phyloP scores from a whole-genome alignment of 2,329 filamentous ascomycete genomes.

The Fusarium sp. region DNA sequence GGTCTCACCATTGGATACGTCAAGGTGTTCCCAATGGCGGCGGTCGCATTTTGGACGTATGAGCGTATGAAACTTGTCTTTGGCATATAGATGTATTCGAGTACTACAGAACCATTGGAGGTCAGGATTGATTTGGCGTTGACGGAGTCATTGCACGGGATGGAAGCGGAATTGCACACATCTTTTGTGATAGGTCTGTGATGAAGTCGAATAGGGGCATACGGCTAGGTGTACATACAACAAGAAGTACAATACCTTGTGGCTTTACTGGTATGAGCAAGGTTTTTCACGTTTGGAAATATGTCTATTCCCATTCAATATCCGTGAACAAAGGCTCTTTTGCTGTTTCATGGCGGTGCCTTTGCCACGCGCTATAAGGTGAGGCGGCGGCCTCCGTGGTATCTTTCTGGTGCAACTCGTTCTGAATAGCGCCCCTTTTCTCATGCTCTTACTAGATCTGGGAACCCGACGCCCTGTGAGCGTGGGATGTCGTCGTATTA shows the following conservation, averaged over 20 bases:
- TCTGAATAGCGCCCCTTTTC: not conserved
- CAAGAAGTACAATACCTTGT: slow-evolving; percentile 1
- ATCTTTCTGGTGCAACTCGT: not conserved
- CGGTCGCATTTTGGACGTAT: slow-evolving; percentile 72
- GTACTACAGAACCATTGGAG: slow-evolving; percentile 1
- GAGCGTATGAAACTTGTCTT: slow-evolving; percentile 69
- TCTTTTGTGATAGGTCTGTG: slow-evolving; percentile 18
- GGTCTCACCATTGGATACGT: slow-evolving; percentile 94
- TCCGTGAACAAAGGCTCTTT: not conserved
- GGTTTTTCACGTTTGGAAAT: slow-evolving; percentile 4
- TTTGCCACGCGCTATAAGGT: slow-evolving; percentile 17
- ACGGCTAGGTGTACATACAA: slow-evolving; percentile 17
- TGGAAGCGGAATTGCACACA: slow-evolving; percentile 22
- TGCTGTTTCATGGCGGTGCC: not conserved
- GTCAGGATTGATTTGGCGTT: slow-evolving; percentile 36
- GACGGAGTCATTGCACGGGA: slow-evolving; percentile 27
- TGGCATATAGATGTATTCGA: slow-evolving; percentile 61
- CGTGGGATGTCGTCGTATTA: slow-evolving; percentile 13
- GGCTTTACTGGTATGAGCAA: not conserved
- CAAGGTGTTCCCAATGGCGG: slow-evolving; percentile 90
- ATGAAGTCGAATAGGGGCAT: slow-evolving; percentile 3
- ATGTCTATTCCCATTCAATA: slow-evolving; percentile 7
- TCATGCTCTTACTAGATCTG: slow-evolving; percentile 20
- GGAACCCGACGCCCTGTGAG: not conserved
- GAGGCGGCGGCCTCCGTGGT: not conserved